These are phyloP conservation scores for Fusarium decemcellulare DNA, from an alignment of 2,329 filamentous ascomycete species.

Conservation along the genomic window DNA sequence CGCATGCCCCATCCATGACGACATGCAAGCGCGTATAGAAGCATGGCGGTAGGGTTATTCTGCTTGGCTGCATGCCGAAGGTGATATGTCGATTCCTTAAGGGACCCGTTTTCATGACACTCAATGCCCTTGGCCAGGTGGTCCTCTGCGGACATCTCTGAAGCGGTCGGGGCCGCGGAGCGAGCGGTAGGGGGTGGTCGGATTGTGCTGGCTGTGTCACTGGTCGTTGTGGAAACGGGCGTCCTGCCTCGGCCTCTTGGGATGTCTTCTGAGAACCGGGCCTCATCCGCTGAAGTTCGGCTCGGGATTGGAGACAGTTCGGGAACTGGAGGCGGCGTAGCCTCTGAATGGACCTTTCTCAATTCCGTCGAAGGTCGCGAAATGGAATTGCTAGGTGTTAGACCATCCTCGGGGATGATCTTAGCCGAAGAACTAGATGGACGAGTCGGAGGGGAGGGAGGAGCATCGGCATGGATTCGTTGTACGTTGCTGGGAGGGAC, in stretches of 20 bases:
- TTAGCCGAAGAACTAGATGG: slow-evolving; percentile 69
- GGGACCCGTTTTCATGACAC: slow-evolving; percentile 87
- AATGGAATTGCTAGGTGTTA: slow-evolving; percentile 49
- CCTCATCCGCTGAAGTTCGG: slow-evolving; percentile 61
- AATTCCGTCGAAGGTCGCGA: slow-evolving; percentile 65
- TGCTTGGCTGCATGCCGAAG: slow-evolving; percentile 89
- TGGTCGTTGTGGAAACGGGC: slow-evolving; percentile 64
- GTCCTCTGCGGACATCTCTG: slow-evolving; percentile 85
- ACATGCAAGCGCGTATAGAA: slow-evolving; percentile 94
- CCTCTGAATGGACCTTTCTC: slow-evolving; percentile 65
- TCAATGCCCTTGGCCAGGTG: slow-evolving; percentile 92
- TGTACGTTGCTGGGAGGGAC: slow-evolving; percentile 58
- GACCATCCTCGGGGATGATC: slow-evolving; percentile 55
- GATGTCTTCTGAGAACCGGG: slow-evolving; percentile 63
- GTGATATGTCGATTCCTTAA: slow-evolving; percentile 97
- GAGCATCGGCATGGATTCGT: slow-evolving; percentile 61
- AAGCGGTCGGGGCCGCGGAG: slow-evolving; percentile 67
- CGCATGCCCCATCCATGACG: slow-evolving; percentile 99
- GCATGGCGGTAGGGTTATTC: slow-evolving; percentile 92
- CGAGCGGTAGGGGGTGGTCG: slow-evolving; percentile 56
- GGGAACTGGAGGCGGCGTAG: slow-evolving; percentile 53
- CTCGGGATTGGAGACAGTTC: slow-evolving; percentile 62
- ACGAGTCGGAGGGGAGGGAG: slow-evolving; percentile 73
- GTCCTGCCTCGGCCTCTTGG: slow-evolving; percentile 64
- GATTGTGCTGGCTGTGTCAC: slow-evolving; percentile 69